These are phyloP conservation scores for Discostella stelligeroides DNA, from an alignment of 108 stramenopile species.

Conservation along the genomic window DNA sequence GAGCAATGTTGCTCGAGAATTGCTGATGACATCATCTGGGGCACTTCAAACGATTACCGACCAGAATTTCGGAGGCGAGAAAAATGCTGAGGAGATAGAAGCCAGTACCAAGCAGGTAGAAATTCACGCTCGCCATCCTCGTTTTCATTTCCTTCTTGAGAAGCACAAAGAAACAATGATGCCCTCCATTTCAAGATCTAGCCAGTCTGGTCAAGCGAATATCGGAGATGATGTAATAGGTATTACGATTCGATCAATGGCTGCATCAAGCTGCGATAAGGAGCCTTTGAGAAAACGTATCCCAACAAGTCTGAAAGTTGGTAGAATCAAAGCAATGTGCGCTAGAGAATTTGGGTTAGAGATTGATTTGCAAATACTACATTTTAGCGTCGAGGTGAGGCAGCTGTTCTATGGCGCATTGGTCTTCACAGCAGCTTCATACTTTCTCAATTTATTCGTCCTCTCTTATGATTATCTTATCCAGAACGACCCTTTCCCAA, in stretches of 20 bases:
- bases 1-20: constrained; percentile 61
- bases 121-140: constrained; percentile 63
- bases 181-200: constrained; percentile 18
- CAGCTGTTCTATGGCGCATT: no score
- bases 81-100: background rate
- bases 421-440: no score
- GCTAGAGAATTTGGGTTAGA: constrained; percentile 77
- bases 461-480: background rate
- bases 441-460: background rate
- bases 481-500: constrained; percentile 66
- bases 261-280: constrained; percentile 69
- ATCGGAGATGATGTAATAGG: constrained; percentile 66
- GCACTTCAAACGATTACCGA: constrained; percentile 15
- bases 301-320: constrained; percentile 71
- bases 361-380: constrained; percentile 74
- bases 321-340: constrained; percentile 81
- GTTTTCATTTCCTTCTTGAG: constrained; percentile 49
- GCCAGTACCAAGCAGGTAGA: constrained; percentile 17
- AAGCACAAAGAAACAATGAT: constrained; percentile 67
- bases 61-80: background rate
- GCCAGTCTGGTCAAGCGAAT: constrained; percentile 21
- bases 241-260: constrained; percentile 74
- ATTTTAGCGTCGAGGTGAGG: constrained; percentile 63
- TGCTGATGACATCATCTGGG: constrained; percentile 48
- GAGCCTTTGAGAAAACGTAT: constrained; percentile 77